Base-by-base conservation (phyloP, 169 alveolate species). In the Neospora caninum region DNA sequence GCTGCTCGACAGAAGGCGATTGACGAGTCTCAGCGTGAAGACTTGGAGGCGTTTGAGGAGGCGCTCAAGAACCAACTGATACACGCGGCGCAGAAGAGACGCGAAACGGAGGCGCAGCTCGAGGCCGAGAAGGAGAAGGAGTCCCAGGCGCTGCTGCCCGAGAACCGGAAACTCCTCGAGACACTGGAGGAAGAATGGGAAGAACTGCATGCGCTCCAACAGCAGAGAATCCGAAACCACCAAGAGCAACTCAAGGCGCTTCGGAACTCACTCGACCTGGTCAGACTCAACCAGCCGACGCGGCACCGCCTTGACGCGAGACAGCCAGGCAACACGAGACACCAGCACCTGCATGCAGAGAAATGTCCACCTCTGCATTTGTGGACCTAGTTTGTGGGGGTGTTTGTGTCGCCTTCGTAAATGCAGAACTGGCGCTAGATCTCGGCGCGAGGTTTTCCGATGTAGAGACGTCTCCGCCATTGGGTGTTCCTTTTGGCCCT, bases 171-270 rank as follows among this genome's bases (percentile, higher is more conserved):
- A 36, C 84, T 73, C 43, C 84, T 73, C n/a, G 49, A 36, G 84
- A 31, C 45, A 27, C 84, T 73, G 43, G 84, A 73, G 20, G 43
- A 34, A 41, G 43, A 36, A 31, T 73, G 84, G 84, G 49, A 73
- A 43, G 84, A 73, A 36, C 84, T 22, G 42, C 84, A 73, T n/a
- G 84, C 84, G 25, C 84, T 73, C 16, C 84, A 73, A 43, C 84
- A 73, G 84, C 84, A 73, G 9, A 18, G 84, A 1, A 73, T 73
- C n/a, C 45, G 49, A 73, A 36, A 9, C 42, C 84, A 36, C 84
- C 84, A 73, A 20, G 39, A 34, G 84, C 84, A 73, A n/a, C 84
- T 73, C 39, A 22, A 73, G 42, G 84, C 84, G 25, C 84, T 73
- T 1, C 84, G 84, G 16, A 73, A 22, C 43, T 6, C 84, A 13